Percentiles rank a stretch among this genome's conserved stretches.
phyloP scores from a whole-genome alignment of 2,329 filamentous ascomycete genomes.

The Sordariomycetes sp. region DNA sequence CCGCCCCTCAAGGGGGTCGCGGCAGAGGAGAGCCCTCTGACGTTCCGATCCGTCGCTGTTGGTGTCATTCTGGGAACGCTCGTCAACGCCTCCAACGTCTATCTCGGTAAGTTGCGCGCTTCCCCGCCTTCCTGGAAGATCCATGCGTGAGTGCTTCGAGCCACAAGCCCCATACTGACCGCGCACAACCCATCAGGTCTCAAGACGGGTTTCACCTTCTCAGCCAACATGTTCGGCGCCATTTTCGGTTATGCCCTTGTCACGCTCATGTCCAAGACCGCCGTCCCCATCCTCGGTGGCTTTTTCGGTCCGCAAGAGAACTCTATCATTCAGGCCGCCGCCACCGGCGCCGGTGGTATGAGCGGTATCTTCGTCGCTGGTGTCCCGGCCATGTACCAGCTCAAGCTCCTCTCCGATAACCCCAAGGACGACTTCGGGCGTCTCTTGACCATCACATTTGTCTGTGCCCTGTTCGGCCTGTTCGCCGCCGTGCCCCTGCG shows the following conservation, averaged over 20 bases:
- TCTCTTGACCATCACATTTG: conserved; percentile 48
- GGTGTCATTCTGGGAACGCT: conserved; percentile 46
- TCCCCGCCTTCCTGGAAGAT: not conserved
- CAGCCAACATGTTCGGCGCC: conserved; percentile 36
- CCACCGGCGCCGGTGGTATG: conserved; percentile 48
- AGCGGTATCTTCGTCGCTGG: conserved; percentile 47
- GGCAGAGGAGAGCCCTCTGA: conserved; percentile 38
- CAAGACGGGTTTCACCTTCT: conserved; percentile 40
- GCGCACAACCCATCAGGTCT: conserved; percentile 21
- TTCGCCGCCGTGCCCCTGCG: conserved; percentile 53
- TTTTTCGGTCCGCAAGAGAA: conserved; percentile 51
- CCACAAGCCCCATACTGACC: not conserved
- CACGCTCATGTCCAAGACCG: conserved; percentile 37
- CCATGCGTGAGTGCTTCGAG: not conserved
- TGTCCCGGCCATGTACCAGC: conserved; percentile 49
- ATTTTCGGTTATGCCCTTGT: conserved; percentile 51
- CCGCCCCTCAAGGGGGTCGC: conserved; percentile 26
- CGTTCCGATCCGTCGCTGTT: conserved; percentile 41
- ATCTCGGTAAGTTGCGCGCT: conserved; percentile 32
- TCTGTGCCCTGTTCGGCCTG: conserved; percentile 54
- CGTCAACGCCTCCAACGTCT: conserved; percentile 52
- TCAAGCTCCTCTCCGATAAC: conserved; percentile 34
- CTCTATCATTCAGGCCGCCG: conserved; percentile 49
- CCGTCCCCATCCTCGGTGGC: conserved; percentile 40
- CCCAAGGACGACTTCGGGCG: conserved; percentile 45